Percentiles rank a stretch among this genome's conserved stretches.
Evolutionary conservation across 768 basidiomycete genomes (phyloP).

Genomic region (Termitomyces sp.): DNA sequence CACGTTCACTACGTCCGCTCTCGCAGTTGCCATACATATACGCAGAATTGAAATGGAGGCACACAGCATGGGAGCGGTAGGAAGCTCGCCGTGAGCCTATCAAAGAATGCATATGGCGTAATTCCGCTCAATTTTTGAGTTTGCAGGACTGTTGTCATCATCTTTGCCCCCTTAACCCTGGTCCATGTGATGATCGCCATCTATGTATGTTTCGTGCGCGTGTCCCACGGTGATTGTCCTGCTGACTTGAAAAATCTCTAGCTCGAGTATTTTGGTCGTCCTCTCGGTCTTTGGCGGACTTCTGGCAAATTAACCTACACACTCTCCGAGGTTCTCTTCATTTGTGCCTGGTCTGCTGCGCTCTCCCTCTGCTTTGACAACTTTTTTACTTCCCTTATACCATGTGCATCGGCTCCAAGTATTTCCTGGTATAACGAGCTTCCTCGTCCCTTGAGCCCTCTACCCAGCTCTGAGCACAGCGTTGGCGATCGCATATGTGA

Average conservation of each 20-base stretch:
- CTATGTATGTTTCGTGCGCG: constrained; percentile 50
- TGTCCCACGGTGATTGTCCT: background rate
- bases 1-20: constrained; percentile 70
- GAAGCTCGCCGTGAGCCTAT: constrained; percentile 68
- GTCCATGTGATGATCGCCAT: constrained; percentile 82
- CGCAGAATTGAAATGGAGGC: constrained; percentile 48
- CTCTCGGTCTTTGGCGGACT: constrained; percentile 88
- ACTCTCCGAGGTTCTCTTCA: constrained; percentile 82
- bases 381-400: constrained; percentile 81
- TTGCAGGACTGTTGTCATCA: constrained; percentile 70
- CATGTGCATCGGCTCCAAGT: constrained; percentile 56
- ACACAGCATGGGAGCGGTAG: constrained; percentile 62
- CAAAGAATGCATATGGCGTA: background rate
- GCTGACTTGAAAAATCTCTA: constrained; percentile 24
- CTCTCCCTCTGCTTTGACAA: constrained; percentile 89
- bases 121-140: background rate
- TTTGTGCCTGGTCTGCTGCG: constrained; percentile 91
- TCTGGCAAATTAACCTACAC: constrained; percentile 85
- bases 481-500: constrained; percentile 63
- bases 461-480: constrained; percentile 36
- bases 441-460: constrained; percentile 40
- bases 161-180: constrained; percentile 79
- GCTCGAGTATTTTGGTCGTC: constrained; percentile 92
- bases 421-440: constrained; percentile 74
- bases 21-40: constrained; percentile 76